Evolutionary conservation across 179 eudicot genomes (phyloP), one percentile per base, ranked within the genome.

Genomic region (Pouteria campechiana): DNA sequence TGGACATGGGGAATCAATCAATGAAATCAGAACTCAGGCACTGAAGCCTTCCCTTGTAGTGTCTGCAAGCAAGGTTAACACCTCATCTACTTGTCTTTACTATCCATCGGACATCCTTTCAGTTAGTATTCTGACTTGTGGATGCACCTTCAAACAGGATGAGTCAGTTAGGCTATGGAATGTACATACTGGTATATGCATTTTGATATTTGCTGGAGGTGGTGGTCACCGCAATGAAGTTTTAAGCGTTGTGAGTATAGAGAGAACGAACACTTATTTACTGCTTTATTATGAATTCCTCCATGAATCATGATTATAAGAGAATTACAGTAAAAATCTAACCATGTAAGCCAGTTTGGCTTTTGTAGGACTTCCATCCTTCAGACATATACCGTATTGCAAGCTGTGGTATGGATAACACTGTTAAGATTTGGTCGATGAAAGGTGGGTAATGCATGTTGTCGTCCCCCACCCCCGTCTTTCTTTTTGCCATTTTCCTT

Each of bases 211-310:
- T 77, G 98, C 98, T 58, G 98, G 98, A 63, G 94, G 94, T 55
- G 94, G 94, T 28, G 98, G 96, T 13, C 98, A 90, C 44, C 88
- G 96, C 22, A 90, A 90, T 82, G 98, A 90, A 75, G 98, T 90
- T 20, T 52, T 90, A 50, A 90, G 98, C 42, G 98, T 90, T 94
- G 98, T 90, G 62, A 55, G 81, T 54, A 17, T 41, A 22, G 22
- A n/a, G n/a, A n/a, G n/a, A n/a, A n/a, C n/a, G n/a, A n/a, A n/a
- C n/a, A n/a, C n/a, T n/a, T n/a, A n/a, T n/a, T n/a, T n/a, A n/a
- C n/a, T n/a, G n/a, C n/a, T n/a, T n/a, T n/a, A n/a, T n/a, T n/a
- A n/a, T n/a, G n/a, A n/a, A n/a, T n/a, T n/a, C n/a, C n/a, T n/a
- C n/a, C n/a, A n/a, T n/a, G n/a, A n/a, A n/a, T n/a, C n/a, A n/a